phyloP scores from a whole-genome alignment of 1,284 basidiomycete genomes.

The Cutaneotrichosporon sp. region DNA sequence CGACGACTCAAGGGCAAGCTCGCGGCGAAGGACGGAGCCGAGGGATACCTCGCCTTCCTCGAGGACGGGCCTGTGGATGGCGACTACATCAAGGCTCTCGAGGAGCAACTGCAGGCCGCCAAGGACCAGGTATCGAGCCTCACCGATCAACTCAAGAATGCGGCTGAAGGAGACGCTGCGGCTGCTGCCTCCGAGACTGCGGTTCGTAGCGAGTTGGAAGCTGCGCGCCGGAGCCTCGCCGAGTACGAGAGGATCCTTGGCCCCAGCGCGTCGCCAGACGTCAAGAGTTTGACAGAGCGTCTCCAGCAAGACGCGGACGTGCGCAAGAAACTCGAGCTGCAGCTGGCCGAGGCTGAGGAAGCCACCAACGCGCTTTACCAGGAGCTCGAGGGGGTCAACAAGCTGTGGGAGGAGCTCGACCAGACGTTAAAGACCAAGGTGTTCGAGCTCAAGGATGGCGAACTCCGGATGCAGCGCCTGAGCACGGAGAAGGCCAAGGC shows the following conservation, averaged over 20 bases:
- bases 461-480: conserved; percentile 69
- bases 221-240: conserved; percentile 56
- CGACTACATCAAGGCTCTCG: conserved; percentile 65
- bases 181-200: conserved; percentile 24
- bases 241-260: conserved; percentile 67
- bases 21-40: conserved; percentile 70
- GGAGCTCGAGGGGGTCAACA: conserved; percentile 82
- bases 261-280: conserved; percentile 56
- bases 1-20: conserved; percentile 71
- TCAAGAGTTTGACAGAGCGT: conserved; percentile 57
- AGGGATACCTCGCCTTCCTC: conserved; percentile 71
- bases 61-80: conserved; percentile 62
- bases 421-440: conserved; percentile 79
- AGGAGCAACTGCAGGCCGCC: conserved; percentile 59
- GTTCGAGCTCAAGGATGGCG: conserved; percentile 71
- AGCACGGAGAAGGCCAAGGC: conserved; percentile 81
- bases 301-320: conserved; percentile 67
- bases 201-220: conserved; percentile 34
- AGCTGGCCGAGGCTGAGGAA: conserved; percentile 54
- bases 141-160: conserved; percentile 28
- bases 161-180: conserved; percentile 27
- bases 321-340: conserved; percentile 59
- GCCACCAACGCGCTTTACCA: conserved; percentile 72
- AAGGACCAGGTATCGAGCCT: conserved; percentile 33
- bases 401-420: conserved; percentile 84